These are phyloP conservation scores for Closterium sp. DNA, from an alignment of 139 green algal species.

Conservation along the genomic window DNA sequence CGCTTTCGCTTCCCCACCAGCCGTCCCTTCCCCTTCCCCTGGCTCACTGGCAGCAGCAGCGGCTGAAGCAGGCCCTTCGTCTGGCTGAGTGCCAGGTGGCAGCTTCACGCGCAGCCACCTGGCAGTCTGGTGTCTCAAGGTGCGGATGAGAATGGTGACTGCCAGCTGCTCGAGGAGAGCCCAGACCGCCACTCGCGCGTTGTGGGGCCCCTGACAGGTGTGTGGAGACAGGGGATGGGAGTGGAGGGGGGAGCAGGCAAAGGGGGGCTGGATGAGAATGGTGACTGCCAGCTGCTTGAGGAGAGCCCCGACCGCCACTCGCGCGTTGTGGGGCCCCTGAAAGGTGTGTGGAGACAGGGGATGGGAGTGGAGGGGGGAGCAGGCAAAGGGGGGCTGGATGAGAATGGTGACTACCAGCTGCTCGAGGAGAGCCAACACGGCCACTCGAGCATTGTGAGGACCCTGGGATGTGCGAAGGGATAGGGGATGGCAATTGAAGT, in stretches of 20 bases:
- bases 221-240: not conserved
- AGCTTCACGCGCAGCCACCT: constrained; percentile 13
- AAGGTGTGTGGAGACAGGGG: not conserved
- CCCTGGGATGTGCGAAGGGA: too few relatives aligned
- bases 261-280: not conserved
- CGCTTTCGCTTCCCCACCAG: not conserved
- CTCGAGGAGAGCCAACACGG: too few relatives aligned
- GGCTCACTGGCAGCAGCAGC: not conserved
- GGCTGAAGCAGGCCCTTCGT: not conserved
- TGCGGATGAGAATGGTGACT: constrained; percentile 18
- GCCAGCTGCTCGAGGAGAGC: constrained; percentile 29
- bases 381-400: not conserved
- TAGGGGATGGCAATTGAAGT: too few relatives aligned
- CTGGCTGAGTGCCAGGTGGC: not conserved
- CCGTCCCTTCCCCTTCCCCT: not conserved
- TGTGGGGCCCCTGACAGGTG: constrained; percentile 2
- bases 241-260: not conserved
- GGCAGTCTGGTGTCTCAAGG: not conserved
- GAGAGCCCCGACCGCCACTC: not conserved
- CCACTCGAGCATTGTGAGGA: too few relatives aligned
- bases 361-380: not conserved
- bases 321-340: not conserved
- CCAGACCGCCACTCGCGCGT: constrained; percentile 4
- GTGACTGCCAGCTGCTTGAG: not conserved
- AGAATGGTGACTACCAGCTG: too few relatives aligned